Evolutionary conservation across 116 monocot genomes (phyloP).

Genomic region (Iris pallida): DNA sequence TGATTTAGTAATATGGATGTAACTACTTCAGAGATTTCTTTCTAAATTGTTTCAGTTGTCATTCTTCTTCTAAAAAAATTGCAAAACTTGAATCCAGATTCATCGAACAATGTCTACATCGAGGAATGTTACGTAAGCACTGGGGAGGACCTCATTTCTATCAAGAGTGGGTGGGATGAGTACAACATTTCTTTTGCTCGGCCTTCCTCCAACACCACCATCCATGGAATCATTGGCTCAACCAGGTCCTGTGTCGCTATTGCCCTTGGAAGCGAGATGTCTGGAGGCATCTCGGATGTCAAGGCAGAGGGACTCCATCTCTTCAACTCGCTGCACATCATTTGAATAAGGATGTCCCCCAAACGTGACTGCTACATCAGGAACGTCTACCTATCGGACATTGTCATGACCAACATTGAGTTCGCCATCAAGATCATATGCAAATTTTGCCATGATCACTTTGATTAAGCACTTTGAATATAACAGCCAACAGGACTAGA

Average conservation of each 20-base stretch:
- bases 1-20: too few species aligned
- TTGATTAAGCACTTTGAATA: too few species aligned
- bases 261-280: constrained; percentile 83
- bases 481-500: too few species aligned
- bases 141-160: constrained; percentile 62
- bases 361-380: constrained; percentile 61
- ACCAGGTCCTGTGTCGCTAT: constrained; percentile 46
- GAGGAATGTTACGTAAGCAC: constrained; percentile 76
- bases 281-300: constrained; percentile 70
- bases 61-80: too few species aligned
- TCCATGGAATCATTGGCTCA: constrained; percentile 35
- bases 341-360: constrained; percentile 56
- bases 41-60: too few species aligned
- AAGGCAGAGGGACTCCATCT: constrained; percentile 36
- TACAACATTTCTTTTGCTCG: constrained; percentile 62
- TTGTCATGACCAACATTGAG: constrained; percentile 46
- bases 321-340: constrained; percentile 47
- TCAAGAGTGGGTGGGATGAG: constrained; percentile 82
- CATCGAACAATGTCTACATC: constrained; percentile 74
- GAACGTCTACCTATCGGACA: constrained; percentile 38
- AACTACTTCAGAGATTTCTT: too few species aligned
- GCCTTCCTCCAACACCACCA: constrained; percentile 69
- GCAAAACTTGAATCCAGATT: constrained; percentile 40
- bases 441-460: constrained; percentile 1
- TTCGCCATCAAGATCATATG: constrained; percentile 69